Percentiles rank a stretch among this genome's conserved stretches.
phyloP scores from a whole-genome alignment of 2,329 filamentous ascomycete genomes.

The Calonectria pseudoreteaudii region DNA sequence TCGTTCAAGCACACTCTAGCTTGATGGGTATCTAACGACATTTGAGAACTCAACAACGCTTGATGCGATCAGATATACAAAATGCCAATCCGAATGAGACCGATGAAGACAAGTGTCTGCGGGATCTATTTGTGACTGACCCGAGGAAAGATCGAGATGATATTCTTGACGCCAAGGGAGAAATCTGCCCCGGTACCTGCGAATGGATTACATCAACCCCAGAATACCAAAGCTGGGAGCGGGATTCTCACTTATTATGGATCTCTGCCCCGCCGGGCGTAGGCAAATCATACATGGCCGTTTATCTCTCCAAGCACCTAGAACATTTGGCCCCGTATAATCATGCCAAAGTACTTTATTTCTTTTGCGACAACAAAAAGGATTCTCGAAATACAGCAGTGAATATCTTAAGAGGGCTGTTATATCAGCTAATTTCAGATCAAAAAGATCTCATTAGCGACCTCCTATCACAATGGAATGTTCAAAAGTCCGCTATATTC shows the following conservation, averaged over 20 bases:
- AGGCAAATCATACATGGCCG: conserved; percentile 27
- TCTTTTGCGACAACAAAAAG: conserved; percentile 30
- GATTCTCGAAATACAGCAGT: conserved; percentile 20
- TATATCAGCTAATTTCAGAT: not conserved
- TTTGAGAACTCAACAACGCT: not conserved
- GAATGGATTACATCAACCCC: conserved; percentile 25
- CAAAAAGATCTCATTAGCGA: fast-evolving
- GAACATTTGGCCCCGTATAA: not conserved
- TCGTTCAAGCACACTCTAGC: not conserved
- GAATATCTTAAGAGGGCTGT: conserved; percentile 12
- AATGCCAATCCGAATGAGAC: not conserved
- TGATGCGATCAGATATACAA: not conserved
- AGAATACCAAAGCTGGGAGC: conserved; percentile 18
- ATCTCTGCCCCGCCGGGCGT: conserved; percentile 26
- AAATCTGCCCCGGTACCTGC: conserved; percentile 21
- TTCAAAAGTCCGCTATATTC: fast-evolving
- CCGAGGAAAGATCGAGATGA: conserved; percentile 14
- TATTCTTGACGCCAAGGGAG: conserved; percentile 22
- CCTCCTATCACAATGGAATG: not conserved
- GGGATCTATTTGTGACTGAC: conserved; percentile 23
- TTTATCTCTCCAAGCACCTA: conserved; percentile 20
- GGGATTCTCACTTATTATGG: conserved; percentile 19
- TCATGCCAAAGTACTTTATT: conserved; percentile 13
- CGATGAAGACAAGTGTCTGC: not conserved
- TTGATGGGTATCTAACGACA: not conserved